These are phyloP conservation scores for Petunia axillaris DNA, from an alignment of 257 asterid species.

Conservation along the genomic window DNA sequence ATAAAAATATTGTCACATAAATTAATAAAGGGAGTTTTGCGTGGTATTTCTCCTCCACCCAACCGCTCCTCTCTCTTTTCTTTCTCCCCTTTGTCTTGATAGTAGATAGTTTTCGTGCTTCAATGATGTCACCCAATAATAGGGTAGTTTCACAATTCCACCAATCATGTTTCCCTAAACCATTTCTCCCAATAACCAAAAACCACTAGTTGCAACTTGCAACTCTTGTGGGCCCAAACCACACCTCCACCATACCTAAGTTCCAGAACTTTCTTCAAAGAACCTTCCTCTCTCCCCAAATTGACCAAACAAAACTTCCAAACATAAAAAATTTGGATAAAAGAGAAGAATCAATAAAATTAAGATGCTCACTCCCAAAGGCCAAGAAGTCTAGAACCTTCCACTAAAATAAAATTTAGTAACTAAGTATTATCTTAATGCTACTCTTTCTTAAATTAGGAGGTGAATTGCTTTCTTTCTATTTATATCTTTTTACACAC, in stretches of 20 bases:
- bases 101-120: not conserved
- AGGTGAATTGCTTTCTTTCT: conserved; percentile 15
- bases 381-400: conserved; percentile 58
- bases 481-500: not conserved
- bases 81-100: not conserved
- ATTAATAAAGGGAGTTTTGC: not conserved
- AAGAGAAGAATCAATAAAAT: conserved; percentile 24
- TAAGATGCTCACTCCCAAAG: conserved; percentile 27
- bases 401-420: conserved; percentile 32
- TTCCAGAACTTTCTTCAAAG: conserved; percentile 17
- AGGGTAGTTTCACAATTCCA: not conserved
- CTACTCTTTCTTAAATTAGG: not conserved
- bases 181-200: not conserved
- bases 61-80: too few species aligned
- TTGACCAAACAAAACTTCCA: conserved; percentile 41
- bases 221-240: conserved; percentile 25
- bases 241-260: conserved; percentile 30
- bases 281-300: conserved; percentile 8
- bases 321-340: not conserved
- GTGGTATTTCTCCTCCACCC: not conserved
- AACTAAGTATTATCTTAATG: not conserved
- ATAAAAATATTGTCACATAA: too few species aligned
- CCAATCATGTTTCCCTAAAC: conserved; percentile 30
- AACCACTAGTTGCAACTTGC: conserved; percentile 8
- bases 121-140: conserved; percentile 3